phyloP scores from a whole-genome alignment of 2,329 filamentous ascomycete species.

The Thielaviopsis ethacetica region DNA sequence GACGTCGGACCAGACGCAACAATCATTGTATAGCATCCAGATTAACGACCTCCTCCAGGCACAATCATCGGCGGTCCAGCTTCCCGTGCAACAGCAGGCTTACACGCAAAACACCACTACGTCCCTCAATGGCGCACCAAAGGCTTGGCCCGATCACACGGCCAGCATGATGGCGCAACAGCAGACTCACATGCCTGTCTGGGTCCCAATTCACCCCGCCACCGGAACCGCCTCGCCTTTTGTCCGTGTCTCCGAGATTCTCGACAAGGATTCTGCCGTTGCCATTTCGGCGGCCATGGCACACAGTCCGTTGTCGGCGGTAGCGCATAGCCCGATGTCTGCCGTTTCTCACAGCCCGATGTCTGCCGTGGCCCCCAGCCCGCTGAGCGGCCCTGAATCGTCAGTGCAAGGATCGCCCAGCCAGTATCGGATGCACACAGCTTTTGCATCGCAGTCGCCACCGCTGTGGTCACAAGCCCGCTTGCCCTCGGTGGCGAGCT shows the following conservation, averaged over 20 bases:
- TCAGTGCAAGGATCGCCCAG: constrained; percentile 9
- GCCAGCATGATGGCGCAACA: constrained; percentile 1
- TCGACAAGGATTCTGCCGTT: constrained; percentile 6
- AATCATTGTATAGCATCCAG: not conserved
- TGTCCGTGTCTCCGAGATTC: constrained; percentile 9
- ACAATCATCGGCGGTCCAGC: not conserved
- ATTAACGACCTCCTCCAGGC: not conserved
- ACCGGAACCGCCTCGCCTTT: constrained; percentile 6
- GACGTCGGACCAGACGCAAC: not conserved
- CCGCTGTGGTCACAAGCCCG: constrained; percentile 8
- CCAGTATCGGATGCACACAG: constrained; percentile 5
- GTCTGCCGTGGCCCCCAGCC: not conserved
- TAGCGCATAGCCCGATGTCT: not conserved
- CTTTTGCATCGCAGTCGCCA: constrained; percentile 3
- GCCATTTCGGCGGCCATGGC: not conserved
- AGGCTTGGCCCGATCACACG: not conserved
- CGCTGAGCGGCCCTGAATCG: not conserved
- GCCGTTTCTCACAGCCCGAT: constrained; percentile 7
- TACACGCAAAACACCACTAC: not conserved
- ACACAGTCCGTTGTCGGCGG: constrained; percentile 8
- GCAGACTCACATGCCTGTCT: constrained; percentile 7
- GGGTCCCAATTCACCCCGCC: constrained; percentile 9
- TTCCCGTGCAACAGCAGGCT: not conserved
- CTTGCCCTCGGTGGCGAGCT: constrained; percentile 4
- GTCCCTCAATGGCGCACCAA: not conserved